Conservation (phyloP, 148 eudicot species). For the Oxyria digyna region DNA sequence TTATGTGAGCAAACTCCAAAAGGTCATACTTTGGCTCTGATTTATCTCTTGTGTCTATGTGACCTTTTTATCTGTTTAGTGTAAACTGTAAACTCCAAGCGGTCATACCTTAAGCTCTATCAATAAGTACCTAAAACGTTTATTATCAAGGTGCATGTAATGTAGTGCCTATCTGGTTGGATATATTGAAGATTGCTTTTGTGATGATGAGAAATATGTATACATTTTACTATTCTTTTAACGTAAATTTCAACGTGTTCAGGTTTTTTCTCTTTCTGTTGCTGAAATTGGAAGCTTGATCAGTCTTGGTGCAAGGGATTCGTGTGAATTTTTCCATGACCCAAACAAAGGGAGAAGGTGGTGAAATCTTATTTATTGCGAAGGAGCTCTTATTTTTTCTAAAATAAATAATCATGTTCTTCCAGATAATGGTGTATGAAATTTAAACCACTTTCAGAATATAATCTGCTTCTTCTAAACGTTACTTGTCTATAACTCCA, state of each 20-base stretch:
- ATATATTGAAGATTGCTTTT: background rate
- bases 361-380: background rate
- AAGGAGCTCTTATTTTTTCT: background rate
- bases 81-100: too few species aligned
- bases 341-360: constrained; percentile 88
- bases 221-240: background rate
- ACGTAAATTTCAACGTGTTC: background rate
- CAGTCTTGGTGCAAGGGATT: constrained; percentile 74
- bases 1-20: too few species aligned
- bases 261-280: constrained; percentile 91
- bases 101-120: too few species aligned
- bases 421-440: background rate
- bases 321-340: constrained; percentile 93
- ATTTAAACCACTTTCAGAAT: background rate
- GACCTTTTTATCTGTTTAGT: too few species aligned
- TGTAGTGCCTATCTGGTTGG: background rate
- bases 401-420: background rate
- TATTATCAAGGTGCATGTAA: background rate
- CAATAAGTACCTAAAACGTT: background rate
- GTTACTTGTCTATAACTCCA: background rate
- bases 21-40: too few species aligned
- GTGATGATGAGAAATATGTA: background rate
- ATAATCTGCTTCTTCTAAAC: background rate
- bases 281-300: constrained; percentile 75
- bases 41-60: too few species aligned